Conservation (phyloP, 768 basidiomycete species). For the Neoboletus subvelutipes region DNA sequence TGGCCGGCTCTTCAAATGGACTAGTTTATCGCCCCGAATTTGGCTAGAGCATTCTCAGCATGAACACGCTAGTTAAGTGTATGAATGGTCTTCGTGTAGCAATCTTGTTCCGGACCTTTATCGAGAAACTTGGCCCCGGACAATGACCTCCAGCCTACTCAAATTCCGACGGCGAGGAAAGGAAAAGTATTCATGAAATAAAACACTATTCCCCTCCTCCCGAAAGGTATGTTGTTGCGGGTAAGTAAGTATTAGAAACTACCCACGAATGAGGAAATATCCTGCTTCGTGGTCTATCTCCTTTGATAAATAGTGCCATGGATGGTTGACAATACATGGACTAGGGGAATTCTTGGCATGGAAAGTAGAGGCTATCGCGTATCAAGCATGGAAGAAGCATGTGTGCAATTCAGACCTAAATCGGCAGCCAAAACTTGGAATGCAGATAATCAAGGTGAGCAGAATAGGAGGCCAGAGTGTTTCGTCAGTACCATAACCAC, state of each 20-base stretch:
- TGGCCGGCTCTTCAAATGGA: neutral
- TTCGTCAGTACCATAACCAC: neutral
- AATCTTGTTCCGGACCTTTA: neutral
- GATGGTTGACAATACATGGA: neutral
- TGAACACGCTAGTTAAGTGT: neutral
- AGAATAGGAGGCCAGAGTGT: neutral
- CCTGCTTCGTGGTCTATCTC: neutral
- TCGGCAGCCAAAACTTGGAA: too few species aligned
- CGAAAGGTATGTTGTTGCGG: too few species aligned
- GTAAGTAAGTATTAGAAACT: too few species aligned
- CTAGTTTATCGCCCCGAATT: neutral
- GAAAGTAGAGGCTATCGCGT: too few species aligned
- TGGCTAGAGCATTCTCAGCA: neutral
- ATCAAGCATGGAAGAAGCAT: too few species aligned
- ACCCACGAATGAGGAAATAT: neutral
- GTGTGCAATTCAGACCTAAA: too few species aligned
- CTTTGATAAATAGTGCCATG: neutral
- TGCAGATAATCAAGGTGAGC: neutral
- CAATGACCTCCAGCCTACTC: neutral
- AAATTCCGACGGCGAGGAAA: neutral
- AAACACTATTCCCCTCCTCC: neutral
- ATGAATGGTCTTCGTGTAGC: neutral
- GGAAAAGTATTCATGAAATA: neutral
- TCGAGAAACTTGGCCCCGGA: neutral
- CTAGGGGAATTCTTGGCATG: neutral